Conservation (phyloP, 305 asterid genomes). For the Coffea humblotiana region DNA sequence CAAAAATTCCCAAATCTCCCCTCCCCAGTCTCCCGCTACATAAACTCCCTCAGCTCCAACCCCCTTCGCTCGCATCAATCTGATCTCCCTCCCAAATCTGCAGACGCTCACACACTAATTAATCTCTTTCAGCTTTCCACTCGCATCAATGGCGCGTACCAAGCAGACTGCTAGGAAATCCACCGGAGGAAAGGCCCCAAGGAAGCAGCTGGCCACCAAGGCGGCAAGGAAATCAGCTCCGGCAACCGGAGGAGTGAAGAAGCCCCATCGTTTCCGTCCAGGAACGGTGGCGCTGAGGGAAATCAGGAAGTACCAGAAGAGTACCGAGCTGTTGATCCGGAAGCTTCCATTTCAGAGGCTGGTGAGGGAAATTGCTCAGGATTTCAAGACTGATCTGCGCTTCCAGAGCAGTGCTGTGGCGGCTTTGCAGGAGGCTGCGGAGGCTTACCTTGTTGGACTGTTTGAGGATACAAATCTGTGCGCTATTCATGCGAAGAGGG, state of each 20-base stretch:
- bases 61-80: too few species aligned
- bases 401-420: conserved; percentile 27
- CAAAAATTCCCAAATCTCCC: too few species aligned
- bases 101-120: not conserved
- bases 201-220: conserved; percentile 26
- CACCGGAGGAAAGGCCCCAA: conserved; percentile 23
- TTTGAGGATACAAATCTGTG: conserved; percentile 23
- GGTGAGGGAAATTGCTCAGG: conserved; percentile 24
- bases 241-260: conserved; percentile 26
- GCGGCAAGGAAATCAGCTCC: conserved; percentile 23
- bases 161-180: conserved; percentile 22
- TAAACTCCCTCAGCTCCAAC: too few species aligned
- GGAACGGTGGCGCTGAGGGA: conserved; percentile 21
- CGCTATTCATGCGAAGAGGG: conserved; percentile 20
- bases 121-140: not conserved
- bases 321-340: conserved; percentile 19
- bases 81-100: not conserved
- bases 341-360: conserved; percentile 21
- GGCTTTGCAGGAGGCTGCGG: conserved; percentile 23
- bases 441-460: conserved; percentile 20
- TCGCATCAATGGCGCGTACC: conserved; percentile 16
- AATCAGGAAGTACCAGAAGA: conserved; percentile 23
- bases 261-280: conserved; percentile 24
- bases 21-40: too few species aligned
- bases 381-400: conserved; percentile 22